phyloP scores from a whole-genome alignment of 441 rosid species.

The Arabidopsis hybrid region DNA sequence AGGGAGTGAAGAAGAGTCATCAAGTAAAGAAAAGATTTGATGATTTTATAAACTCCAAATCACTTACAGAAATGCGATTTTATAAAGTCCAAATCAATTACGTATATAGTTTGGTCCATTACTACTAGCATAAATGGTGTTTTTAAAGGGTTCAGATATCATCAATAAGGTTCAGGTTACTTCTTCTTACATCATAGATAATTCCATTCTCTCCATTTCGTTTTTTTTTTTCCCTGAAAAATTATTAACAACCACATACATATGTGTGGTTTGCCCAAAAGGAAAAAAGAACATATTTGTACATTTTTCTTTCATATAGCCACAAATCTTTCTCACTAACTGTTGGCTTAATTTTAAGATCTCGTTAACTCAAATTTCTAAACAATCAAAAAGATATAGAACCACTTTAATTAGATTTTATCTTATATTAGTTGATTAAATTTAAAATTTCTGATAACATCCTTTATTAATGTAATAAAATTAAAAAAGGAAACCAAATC shows the following conservation, averaged over 20 bases:
- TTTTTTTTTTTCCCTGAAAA: too few species aligned
- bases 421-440: not conserved
- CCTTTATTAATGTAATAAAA: not conserved
- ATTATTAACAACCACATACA: not conserved
- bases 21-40: slow-evolving; percentile 2
- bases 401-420: too few species aligned
- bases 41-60: not conserved
- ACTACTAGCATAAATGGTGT: too few species aligned
- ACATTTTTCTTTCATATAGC: not conserved
- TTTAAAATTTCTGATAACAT: not conserved
- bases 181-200: not conserved
- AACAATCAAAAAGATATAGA: not conserved
- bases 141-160: too few species aligned
- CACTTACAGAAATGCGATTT: slow-evolving; percentile 4
- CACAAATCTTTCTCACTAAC: not conserved
- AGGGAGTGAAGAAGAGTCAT: not conserved
- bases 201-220: not conserved
- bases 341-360: not conserved
- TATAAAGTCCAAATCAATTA: too few species aligned
- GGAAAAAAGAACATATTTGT: not conserved
- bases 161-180: too few species aligned
- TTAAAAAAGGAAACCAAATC: not conserved
- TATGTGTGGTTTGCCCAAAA: not conserved
- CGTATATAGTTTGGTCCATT: too few species aligned
- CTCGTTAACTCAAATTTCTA: not conserved